Evolutionary conservation across 495 filamentous ascomycete genomes (phyloP), one percentile per base, ranked within the genome.

Genomic region (Aspergillus cristatus): DNA sequence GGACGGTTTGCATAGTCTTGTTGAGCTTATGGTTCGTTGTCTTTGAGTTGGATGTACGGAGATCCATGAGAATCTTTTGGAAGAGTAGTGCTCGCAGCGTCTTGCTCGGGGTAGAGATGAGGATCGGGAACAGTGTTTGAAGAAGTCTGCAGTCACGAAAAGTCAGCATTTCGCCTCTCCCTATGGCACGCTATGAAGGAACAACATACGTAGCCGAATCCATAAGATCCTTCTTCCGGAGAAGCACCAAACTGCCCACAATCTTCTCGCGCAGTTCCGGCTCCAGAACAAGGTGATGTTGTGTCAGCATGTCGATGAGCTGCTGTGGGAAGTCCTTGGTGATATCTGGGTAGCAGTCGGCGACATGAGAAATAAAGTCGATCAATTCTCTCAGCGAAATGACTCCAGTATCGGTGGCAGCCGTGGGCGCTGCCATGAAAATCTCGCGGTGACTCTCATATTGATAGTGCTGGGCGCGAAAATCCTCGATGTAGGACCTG

Each of bases 381-480:
- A 89, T 82, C 29, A 91, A 70, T 48, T 95, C 86, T 37, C 81
- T 75, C 35, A 95, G 75, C 16, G 85, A 83, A 14, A 88, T 75
- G 14, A 89, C 67, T 28, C 88, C 83, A 13, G 75, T 79, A 40
- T 79, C 77, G 26, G 81, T 84, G 34, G 79, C 78, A 6, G 84
- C 76, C 13, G 84, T 67, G 6, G 91, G 90, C 17, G 84, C 78
- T 18, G 78, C 70, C 53, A 93, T 70, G 67, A 96, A 94, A 51
- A 96, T 89, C 47, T 94, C 86, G 26, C 82, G 78, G 45, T 91
- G 82, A 28, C 79, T 79, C 55, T 90, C 82, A 78, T 96, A 98
- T 55, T 94, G 86, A 48, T 81, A 75, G 68, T 90, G 94, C 59
- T 96, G 89, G 45, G 78, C 78, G 51, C 77, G 66, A 51, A 94